phyloP scores from a whole-genome alignment of 768 basidiomycete genomes.

The Leucocoprinus birnbaumii region DNA sequence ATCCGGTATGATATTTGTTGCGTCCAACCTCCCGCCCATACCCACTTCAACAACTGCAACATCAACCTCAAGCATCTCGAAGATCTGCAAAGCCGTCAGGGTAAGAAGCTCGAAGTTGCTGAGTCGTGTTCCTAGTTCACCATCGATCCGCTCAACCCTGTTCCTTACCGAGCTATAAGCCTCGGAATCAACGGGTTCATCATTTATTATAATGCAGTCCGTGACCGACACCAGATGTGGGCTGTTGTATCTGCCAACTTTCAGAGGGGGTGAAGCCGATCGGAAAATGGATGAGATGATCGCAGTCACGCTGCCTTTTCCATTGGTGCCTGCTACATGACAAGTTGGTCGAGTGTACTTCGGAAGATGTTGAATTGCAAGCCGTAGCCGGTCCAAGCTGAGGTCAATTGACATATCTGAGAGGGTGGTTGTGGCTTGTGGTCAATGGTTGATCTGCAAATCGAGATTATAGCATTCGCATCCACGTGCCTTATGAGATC shows the following conservation, averaged over 20 bases:
- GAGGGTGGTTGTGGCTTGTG: too few relatives aligned
- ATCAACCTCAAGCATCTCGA: conserved; percentile 71
- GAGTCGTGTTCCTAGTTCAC: conserved; percentile 39
- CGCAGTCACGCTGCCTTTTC: conserved; percentile 92
- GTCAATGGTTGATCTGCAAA: too few relatives aligned
- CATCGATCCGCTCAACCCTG: conserved; percentile 48
- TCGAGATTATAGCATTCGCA: too few relatives aligned
- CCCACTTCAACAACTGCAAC: conserved; percentile 90
- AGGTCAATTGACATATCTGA: conserved; percentile 63
- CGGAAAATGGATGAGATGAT: conserved; percentile 75
- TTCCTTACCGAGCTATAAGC: conserved; percentile 45
- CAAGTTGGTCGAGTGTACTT: conserved; percentile 75
- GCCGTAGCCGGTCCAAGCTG: conserved; percentile 54
- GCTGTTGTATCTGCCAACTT: conserved; percentile 84
- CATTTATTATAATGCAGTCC: conserved; percentile 76
- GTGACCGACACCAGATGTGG: conserved; percentile 81
- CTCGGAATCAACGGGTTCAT: conserved; percentile 42
- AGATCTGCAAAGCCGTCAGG: conserved; percentile 71
- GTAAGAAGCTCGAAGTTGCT: conserved; percentile 87
- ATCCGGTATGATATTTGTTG: conserved; percentile 86
- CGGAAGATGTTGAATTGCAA: conserved; percentile 52
- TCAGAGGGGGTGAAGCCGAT: conserved; percentile 49
- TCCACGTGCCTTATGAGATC: too few relatives aligned
- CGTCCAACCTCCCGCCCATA: conserved; percentile 90
- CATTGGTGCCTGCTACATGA: conserved; percentile 95